Evolutionary conservation across 805 yeast genomes (phyloP), one percentile per base, ranked within the genome.

Genomic region (Yamadazyma akitaensis): DNA sequence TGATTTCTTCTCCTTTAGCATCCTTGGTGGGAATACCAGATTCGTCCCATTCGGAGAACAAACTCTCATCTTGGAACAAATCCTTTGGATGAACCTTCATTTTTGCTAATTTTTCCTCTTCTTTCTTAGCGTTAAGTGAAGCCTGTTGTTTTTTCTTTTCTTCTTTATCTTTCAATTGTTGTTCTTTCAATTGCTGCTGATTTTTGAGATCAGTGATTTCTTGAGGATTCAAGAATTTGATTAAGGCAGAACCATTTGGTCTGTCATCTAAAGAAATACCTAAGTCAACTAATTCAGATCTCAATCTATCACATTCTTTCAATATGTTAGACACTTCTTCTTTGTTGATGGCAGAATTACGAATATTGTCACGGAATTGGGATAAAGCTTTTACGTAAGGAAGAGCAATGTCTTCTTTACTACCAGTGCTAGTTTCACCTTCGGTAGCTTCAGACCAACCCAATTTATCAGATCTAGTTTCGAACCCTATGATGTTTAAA

Each of bases 241-340:
- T 77, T 50, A 94, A 75, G 0, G 97, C 91, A n/a, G 82, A 76
- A 2, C 84, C 90, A 49, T 77, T 85, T 5, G 82, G 75, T 58
- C 97, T 81, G 66, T 94, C 99, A 62, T 92, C 98, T 46, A 94
- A 72, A 1, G 95, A 81, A 36, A 94, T 85, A 25, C 95, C 94
- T 51, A 90, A 69, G 21, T 80, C 76, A 49, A 89, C 69, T 55
- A 94, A 68, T 33, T 85, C 94, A 14, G 76, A 66, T 57, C 99
- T 80, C 18, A 94, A 64, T 6, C 71, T 64, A 64, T 94, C 99
- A 48, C 90, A 78, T 4, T 87, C 80, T n/a, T 72, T 68, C 40
- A 94, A 72, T 47, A 89, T 75, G 36, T 63, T 70, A 14, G 73
- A 77, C 6, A 67, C 55, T 44, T 74, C 75, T 10, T 79, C 81